A percentile compares a stretch with the other conserved stretches of the same genome.
Evolutionary conservation across 768 basidiomycete genomes (phyloP).

Genomic region (Leucocoprinus birnbaumii): DNA sequence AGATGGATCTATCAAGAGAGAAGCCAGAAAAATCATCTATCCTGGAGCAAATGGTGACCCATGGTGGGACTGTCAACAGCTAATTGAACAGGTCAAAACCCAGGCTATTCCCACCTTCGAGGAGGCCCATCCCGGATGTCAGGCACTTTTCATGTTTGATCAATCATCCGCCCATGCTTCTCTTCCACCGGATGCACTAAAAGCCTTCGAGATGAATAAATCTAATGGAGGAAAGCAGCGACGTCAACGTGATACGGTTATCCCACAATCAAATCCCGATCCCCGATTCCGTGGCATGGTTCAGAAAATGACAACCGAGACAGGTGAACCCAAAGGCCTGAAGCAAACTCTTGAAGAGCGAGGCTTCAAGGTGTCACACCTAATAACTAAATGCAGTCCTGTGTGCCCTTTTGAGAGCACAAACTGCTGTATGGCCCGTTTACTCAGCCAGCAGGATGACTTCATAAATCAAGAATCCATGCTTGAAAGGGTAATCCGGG

Average conservation of each 20-base stretch:
- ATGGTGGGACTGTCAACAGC: conserved; percentile 35
- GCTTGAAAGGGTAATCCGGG: conserved; percentile 26
- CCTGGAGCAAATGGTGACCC: conserved; percentile 32
- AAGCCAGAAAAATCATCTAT: conserved; percentile 33
- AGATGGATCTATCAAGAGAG: conserved; percentile 21
- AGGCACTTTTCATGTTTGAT: conserved; percentile 36
- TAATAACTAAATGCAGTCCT: conserved; percentile 11
- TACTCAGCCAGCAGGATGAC: conserved; percentile 35
- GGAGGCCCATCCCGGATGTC: conserved; percentile 25
- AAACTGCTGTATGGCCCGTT: conserved; percentile 28
- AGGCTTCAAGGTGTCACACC: conserved; percentile 23
- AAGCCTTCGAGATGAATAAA: conserved; percentile 41
- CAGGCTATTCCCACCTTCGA: conserved; percentile 34
- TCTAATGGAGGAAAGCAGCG: conserved; percentile 35
- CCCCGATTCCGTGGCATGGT: conserved; percentile 19
- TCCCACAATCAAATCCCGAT: conserved; percentile 32
- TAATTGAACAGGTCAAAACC: conserved; percentile 27
- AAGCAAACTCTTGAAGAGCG: conserved; percentile 31
- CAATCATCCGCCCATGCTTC: conserved; percentile 39
- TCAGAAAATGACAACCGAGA: conserved; percentile 31
- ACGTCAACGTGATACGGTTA: conserved; percentile 30
- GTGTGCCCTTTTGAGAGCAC: conserved; percentile 8
- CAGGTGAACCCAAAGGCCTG: conserved; percentile 33
- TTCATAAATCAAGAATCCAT: conserved; percentile 30
- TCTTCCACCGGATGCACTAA: conserved; percentile 34